Base-by-base conservation (phyloP, 129 eudicot species). In the Pseudognaphalium luteoalbum region DNA sequence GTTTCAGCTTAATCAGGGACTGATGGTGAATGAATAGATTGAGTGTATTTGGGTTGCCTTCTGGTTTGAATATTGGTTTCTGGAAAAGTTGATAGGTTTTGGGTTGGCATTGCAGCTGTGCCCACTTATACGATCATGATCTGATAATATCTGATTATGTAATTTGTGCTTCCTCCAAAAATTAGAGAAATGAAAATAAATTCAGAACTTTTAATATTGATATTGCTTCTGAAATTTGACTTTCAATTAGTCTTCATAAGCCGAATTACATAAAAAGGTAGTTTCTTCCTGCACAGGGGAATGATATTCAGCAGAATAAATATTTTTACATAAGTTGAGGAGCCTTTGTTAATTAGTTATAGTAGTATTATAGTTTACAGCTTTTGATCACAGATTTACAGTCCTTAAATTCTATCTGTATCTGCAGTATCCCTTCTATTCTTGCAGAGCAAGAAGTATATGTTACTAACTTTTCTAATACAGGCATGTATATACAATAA, bases 111-210 rank as follows among this genome's bases (percentile, higher is more conserved):
- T 25, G 28, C 28, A 25, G 28, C 28, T 25, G 28, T 25, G 28
- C 28, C 28, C 28, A 25, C 28, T 30, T 15, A 2, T 7, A 8
- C 21, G 76, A 10, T 76, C 10, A 64, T 65, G 12, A 12, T 65
- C 32, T 77, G 47, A 58, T 58, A 64, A 29, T 3, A 12, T 51
- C 32, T 68, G 60, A 58, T 58, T 69, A 29, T 50, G 70, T 58
- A 28, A 68, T 68, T 30, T 64, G 39, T 73, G 61, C 16, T 70
- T 5, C 41, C 41, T 70, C 22, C 12, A 70, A n/a, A 58, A 35
- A 57, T 25, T 73, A 35, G 37, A 35, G 56, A 22, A 17, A 19
- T 30, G 19, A 37, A n/a, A 56, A 5, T 15, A 15, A 54, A 4
- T 4, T 42, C 6, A 33, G 16, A 39, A 30, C 28, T 25, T 25